phyloP scores from a whole-genome alignment of 1,284 basidiomycete species.

The Lentinus polychrous region DNA sequence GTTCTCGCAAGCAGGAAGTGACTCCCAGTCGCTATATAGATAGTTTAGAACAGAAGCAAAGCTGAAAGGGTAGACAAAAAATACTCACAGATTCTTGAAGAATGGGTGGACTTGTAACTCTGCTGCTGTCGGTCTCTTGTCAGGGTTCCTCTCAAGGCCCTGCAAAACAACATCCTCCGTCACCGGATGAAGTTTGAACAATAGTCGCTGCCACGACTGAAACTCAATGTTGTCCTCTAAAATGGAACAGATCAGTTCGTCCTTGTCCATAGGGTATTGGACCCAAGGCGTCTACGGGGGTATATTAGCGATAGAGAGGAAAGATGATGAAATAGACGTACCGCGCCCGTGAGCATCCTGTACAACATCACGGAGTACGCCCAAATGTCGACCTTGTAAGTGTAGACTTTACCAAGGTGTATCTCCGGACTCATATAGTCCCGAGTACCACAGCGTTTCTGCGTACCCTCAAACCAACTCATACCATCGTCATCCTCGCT shows the following conservation, averaged over 20 bases:
- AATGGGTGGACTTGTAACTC: background rate
- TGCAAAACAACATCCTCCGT: background rate
- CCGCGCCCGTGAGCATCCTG: constrained; percentile 54
- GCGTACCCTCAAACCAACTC: constrained; percentile 45
- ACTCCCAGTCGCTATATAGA: too few species aligned
- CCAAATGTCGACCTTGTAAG: constrained; percentile 65
- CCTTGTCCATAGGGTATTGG: background rate
- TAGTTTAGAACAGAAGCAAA: too few species aligned
- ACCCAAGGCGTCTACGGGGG: constrained; percentile 1
- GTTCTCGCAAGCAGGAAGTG: too few species aligned
- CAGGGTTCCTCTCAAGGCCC: background rate
- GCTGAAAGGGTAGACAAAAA: too few species aligned
- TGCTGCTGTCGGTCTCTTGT: background rate
- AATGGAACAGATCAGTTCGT: background rate
- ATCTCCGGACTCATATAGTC: constrained; percentile 66
- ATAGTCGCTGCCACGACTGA: background rate
- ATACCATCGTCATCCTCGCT: background rate
- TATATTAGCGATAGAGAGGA: background rate
- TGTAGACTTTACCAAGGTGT: constrained; percentile 56
- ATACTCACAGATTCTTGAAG: constrained; percentile 1
- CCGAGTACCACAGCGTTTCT: constrained; percentile 49
- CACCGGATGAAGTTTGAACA: background rate
- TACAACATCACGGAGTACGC: constrained; percentile 44
- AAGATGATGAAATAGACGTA: constrained; percentile 6
- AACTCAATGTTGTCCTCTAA: background rate